Conservation (phyloP, 208 protist species). For the Lotmaria passim region DNA sequence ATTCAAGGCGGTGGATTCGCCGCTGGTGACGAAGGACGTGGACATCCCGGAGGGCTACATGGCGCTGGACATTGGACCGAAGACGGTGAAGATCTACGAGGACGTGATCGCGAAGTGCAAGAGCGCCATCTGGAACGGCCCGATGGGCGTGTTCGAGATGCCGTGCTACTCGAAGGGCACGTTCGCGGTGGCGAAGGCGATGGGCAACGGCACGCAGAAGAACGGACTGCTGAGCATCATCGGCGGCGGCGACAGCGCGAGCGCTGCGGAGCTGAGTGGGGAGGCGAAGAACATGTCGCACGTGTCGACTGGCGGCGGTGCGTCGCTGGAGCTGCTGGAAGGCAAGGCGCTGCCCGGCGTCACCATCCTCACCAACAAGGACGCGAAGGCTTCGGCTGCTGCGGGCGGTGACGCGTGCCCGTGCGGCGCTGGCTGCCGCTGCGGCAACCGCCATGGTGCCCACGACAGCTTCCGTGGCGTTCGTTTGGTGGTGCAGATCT, state of each 20-base stretch:
- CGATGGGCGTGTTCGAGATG: slow-evolving; percentile 98
- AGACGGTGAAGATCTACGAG: slow-evolving; percentile 86
- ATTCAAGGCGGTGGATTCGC: slow-evolving; percentile 81
- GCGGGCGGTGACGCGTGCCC: background rate
- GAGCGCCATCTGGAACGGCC: slow-evolving; percentile 98
- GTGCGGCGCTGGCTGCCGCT: slow-evolving; percentile 6
- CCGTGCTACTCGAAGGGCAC: slow-evolving; percentile 95
- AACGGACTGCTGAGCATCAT: slow-evolving; percentile 90
- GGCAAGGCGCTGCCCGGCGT: slow-evolving; percentile 95
- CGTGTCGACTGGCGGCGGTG: slow-evolving; percentile 99
- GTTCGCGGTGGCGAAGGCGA: slow-evolving; percentile 83
- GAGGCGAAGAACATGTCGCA: slow-evolving; percentile 95
- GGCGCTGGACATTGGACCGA: slow-evolving; percentile 97
- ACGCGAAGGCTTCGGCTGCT: slow-evolving; percentile 2
- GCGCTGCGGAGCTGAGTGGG: slow-evolving; percentile 89
- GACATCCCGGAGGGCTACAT: slow-evolving; percentile 90
- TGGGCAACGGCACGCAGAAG: slow-evolving; percentile 72
- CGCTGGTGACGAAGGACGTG: slow-evolving; percentile 66
- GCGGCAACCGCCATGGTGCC: background rate
- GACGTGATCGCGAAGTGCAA: slow-evolving; percentile 84
- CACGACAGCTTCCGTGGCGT: background rate
- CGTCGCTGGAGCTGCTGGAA: slow-evolving; percentile 99
- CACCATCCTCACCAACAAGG: slow-evolving; percentile 77
- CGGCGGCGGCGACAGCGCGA: slow-evolving; percentile 98
- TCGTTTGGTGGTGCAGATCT: slow-evolving; percentile 20